Conservation (phyloP, 2,329 filamentous ascomycete species). For the Myriangium duriaei region DNA sequence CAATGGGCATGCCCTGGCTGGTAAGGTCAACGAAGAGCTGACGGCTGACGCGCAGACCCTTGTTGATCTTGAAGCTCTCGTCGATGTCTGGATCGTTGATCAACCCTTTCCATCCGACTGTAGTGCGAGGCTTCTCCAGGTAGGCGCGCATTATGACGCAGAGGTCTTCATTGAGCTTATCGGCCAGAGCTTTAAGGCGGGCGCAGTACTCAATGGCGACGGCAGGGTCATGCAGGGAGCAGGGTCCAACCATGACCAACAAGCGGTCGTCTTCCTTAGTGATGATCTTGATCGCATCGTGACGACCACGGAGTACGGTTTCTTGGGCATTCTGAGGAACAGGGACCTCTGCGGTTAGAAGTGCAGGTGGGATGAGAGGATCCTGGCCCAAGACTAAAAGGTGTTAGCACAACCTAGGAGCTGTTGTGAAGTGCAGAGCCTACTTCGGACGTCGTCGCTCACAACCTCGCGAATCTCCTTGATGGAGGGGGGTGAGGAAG, state of each 20-base stretch:
- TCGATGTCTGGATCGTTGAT: constrained; percentile 99
- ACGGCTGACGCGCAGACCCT: constrained; percentile 82
- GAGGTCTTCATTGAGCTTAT: constrained; percentile 70
- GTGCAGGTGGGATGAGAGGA: constrained; percentile 76
- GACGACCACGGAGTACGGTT: constrained; percentile 60
- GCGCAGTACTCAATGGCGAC: constrained; percentile 79
- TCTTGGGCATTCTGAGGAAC: constrained; percentile 46
- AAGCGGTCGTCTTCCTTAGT: constrained; percentile 73
- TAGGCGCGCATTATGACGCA: constrained; percentile 96
- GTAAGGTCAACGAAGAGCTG: constrained; percentile 91
- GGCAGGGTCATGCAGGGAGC: constrained; percentile 90
- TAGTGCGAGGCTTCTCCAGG: constrained; percentile 96
- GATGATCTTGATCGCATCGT: constrained; percentile 60
- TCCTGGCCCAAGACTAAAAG: constrained; percentile 77
- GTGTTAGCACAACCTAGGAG: background rate
- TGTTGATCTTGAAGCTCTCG: constrained; percentile 97
- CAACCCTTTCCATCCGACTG: constrained; percentile 96
- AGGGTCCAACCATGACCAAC: constrained; percentile 87
- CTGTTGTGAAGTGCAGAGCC: constrained; percentile 14
- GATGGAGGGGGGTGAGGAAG: constrained; percentile 20
- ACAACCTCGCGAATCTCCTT: constrained; percentile 20
- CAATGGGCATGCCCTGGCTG: constrained; percentile 78
- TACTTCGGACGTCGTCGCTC: constrained; percentile 43
- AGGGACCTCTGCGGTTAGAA: constrained; percentile 78
- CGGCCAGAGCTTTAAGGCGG: constrained; percentile 62